Base-by-base conservation (phyloP, 225 moss, liverwort and hornwort genomes). In the Pleurozium schreberi region DNA sequence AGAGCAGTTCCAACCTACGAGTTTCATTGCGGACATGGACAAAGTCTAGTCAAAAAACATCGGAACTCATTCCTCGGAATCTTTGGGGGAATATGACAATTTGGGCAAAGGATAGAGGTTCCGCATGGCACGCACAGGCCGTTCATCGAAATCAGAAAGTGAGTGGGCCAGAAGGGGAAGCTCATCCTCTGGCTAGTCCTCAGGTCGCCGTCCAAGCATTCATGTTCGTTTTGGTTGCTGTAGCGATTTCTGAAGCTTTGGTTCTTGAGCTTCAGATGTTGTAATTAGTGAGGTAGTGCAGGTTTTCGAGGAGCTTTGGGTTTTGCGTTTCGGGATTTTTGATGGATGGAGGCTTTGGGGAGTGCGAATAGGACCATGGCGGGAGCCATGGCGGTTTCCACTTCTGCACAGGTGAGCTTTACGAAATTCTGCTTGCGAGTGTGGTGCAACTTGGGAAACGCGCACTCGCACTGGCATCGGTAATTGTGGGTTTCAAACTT, bases 271-370 rank as follows among this genome's bases (percentile, higher is more conserved):
- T 75, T 62, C 60, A 18, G 61, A 74, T 75, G 88, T 27, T 58
- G 82, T 40, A 64, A 45, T 47, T 36, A 58, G 81, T 14, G 31
- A 33, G 53, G 27, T 15, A 34, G 90, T 70, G 50, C 84, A 66
- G 59, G 23, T 76, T 74, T 65, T 20, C 26, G 63, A 83, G 45
- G n/a, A 75, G 17, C n/a, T 53, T 53, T 14, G 61, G 30, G 36
- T 49, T 42, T 45, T 43, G n/a, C 17, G 33, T 65, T 64, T 80
- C 30, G 67, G 17, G 5, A 80, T 58, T 58, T 70, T 90, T 91
- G 71, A 89, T 91, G 93, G 86, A 93, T 89, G 86, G 86, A 88
- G 86, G 53, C 69, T 84, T 52, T 63, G 80, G 86, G 52, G 85
- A 64, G 70, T 65, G 87, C 90, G 36, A 81, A 78, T 42, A 85